Base-by-base conservation (phyloP, 352 stramenopile species). In the Phytophthora cactorum region DNA sequence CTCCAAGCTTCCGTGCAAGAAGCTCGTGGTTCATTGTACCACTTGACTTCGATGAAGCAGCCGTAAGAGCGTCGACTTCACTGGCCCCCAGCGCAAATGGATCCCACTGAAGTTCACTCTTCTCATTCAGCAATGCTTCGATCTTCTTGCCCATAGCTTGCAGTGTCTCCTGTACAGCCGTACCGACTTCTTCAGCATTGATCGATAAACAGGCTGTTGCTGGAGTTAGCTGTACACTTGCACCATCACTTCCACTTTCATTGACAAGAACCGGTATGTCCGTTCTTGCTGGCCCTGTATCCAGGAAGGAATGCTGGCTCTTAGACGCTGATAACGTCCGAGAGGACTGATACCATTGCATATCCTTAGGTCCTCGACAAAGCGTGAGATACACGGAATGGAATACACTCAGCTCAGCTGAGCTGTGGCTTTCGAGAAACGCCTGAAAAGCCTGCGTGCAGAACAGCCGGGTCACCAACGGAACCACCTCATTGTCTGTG, bases 361-460 rank as follows among this genome's bases (percentile, higher is more conserved):
- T 43, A 3, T 89, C 79, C 49, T 87, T 91, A 0, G 72, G 70
- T 38, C 60, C 69, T 10, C 87, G 75, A 17, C 79, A 79, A 22
- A 93, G 70, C 4, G 79, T 83, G 25, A 89, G 36, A 46, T 95
- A 92, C 6, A 93, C 74, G 5, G 82, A 86, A 66, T 95, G 86
- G 43, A 95, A 95, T 6, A 91, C 78, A 36, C 82, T 88, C 11
- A 95, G 58, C n/a, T 91, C 84, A 15, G 70, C 65, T 5, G 72
- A 80, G 59, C 82, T 88, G 55, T 95, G 88, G 36, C 75, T 93
- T 59, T 95, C 88, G 0, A 95, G 71, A 77, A 95, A 95, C 2
- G 81, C 54, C 51, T 95, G 86, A 52, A 93, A 95, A 5, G 88
- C 74, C 63, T 95, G 88, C 0, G 88, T 93, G 32, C 71, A 80